phyloP scores from a whole-genome alignment of 1,284 basidiomycete genomes.

The Anthracocystis panici-leucophaei region DNA sequence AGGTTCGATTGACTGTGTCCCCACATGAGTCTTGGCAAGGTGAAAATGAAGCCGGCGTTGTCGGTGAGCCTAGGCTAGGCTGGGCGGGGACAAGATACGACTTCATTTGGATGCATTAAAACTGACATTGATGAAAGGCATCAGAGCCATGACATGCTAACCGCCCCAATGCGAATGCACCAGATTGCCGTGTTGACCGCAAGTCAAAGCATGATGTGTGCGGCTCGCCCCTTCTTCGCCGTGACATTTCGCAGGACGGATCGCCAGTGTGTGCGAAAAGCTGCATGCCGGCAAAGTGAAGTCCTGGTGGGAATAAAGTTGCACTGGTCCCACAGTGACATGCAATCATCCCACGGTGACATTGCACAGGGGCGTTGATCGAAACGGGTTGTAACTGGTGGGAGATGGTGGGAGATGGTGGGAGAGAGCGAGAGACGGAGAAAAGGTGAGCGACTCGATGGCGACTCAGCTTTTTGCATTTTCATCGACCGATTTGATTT shows the following conservation, averaged over 20 bases:
- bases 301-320: no score
- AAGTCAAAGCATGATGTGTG: no score
- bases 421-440: not conserved
- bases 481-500: not conserved
- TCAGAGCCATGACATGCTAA: no score
- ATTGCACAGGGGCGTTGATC: not conserved
- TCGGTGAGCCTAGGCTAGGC: not conserved
- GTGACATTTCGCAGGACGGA: no score
- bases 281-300: no score
- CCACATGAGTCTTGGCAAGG: not conserved
- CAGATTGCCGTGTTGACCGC: no score
- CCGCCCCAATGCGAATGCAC: no score
- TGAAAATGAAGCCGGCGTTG: not conserved
- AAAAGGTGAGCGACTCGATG: slow-evolving; percentile 7
- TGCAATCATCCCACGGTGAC: not conserved
- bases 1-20: no score
- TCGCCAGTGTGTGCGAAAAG: no score
- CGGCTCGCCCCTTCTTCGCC: no score
- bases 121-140: no score
- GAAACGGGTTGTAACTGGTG: no score
- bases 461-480: slow-evolving; percentile 3
- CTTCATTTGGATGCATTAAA: not conserved
- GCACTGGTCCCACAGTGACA: not conserved
- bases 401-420: not conserved
- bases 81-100: not conserved